Percentiles rank a stretch among this genome's conserved stretches.
Evolutionary conservation across 2,329 filamentous ascomycete genomes (phyloP).

Genomic region (Stagonosporopsis vannaccii): DNA sequence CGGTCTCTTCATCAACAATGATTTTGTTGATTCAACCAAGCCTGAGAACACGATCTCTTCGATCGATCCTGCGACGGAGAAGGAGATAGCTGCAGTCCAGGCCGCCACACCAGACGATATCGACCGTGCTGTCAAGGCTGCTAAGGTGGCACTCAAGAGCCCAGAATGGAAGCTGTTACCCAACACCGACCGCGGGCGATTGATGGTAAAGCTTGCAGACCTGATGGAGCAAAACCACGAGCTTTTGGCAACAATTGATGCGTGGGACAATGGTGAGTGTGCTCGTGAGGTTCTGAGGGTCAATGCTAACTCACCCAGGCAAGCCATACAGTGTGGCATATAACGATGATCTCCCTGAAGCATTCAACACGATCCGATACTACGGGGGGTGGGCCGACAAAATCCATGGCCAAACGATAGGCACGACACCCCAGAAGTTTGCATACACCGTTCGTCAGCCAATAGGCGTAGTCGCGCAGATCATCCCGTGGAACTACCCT

Average conservation of each 20-base stretch:
- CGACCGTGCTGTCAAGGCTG: slow-evolving; percentile 45
- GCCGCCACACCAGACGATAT: slow-evolving; percentile 45
- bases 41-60: slow-evolving; percentile 30
- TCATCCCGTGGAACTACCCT: slow-evolving; percentile 54
- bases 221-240: slow-evolving; percentile 32
- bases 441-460: slow-evolving; percentile 78
- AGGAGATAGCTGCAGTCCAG: slow-evolving; percentile 41
- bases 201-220: slow-evolving; percentile 37
- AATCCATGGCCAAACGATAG: slow-evolving; percentile 74
- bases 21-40: slow-evolving; percentile 46
- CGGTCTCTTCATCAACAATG: slow-evolving; percentile 56
- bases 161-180: slow-evolving; percentile 30
- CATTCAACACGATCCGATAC: slow-evolving; percentile 67
- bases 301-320: slow-evolving; percentile 15
- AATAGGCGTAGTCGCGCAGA: slow-evolving; percentile 50
- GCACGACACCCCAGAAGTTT: slow-evolving; percentile 70
- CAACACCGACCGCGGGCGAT: slow-evolving; percentile 25
- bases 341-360: slow-evolving; percentile 66
- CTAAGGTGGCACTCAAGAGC: slow-evolving; percentile 32
- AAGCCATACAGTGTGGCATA: slow-evolving; percentile 72
- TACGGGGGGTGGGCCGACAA: slow-evolving; percentile 82
- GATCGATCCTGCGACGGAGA: slow-evolving; percentile 31
- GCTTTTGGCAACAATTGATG: slow-evolving; percentile 42
- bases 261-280: slow-evolving; percentile 73
- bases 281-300: not conserved